phyloP scores from a whole-genome alignment of 306 rosid genomes.

The Cercis canadensis region DNA sequence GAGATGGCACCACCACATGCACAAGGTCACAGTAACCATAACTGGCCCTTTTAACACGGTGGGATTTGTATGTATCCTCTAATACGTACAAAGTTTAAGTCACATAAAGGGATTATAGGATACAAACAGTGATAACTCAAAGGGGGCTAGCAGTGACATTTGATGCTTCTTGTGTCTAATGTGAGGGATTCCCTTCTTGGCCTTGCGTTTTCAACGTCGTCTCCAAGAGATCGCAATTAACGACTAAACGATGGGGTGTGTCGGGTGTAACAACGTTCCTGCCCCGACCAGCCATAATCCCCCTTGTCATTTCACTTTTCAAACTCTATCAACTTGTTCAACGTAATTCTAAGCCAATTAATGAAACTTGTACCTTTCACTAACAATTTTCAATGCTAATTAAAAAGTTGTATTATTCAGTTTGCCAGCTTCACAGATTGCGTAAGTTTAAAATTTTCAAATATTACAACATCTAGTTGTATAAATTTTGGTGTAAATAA shows the following conservation, averaged over 20 bases:
- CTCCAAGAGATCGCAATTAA: conserved; percentile 11
- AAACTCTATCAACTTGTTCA: conserved; percentile 40
- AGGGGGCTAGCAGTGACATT: conserved; percentile 26
- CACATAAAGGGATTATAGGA: conserved; percentile 24
- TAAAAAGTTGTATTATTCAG: conserved; percentile 38
- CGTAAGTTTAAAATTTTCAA: background rate
- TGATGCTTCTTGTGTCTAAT: conserved; percentile 29
- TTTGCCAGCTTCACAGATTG: conserved; percentile 30
- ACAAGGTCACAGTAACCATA: background rate
- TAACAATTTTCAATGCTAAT: conserved; percentile 44
- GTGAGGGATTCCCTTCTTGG: conserved; percentile 5
- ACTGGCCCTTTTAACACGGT: conserved; percentile 3
- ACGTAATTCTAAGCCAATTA: conserved; percentile 26
- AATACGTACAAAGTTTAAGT: conserved; percentile 38
- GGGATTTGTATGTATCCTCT: conserved; percentile 16
- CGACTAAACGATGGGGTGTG: conserved; percentile 6
- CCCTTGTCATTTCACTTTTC: conserved; percentile 42
- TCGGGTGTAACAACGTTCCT: conserved; percentile 32
- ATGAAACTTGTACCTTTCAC: conserved; percentile 17
- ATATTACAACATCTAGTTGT: too few relatives aligned
- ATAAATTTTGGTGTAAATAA: too few relatives aligned
- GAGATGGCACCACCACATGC: conserved; percentile 30
- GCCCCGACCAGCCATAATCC: conserved; percentile 43
- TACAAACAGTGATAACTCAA: conserved; percentile 41
- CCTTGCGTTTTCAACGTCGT: conserved; percentile 4